phyloP scores from a whole-genome alignment of 495 filamentous ascomycete genomes.

The Aspergillus incahuasiensis region DNA sequence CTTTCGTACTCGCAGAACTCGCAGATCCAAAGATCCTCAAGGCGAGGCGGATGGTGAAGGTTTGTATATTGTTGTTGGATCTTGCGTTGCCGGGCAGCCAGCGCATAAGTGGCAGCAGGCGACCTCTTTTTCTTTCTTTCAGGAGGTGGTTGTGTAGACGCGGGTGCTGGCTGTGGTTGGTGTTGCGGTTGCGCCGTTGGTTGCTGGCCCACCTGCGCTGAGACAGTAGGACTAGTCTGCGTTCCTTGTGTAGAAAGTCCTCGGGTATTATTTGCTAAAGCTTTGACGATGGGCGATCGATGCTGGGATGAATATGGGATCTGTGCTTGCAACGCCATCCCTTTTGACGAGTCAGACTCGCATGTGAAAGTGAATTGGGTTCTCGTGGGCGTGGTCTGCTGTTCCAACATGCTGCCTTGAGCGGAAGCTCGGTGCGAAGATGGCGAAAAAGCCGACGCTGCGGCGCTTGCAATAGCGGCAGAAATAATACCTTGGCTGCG shows the following conservation, averaged over 20 bases:
- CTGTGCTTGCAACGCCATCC: constrained; percentile 50
- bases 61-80: constrained; percentile 69
- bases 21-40: constrained; percentile 88
- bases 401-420: constrained; percentile 72
- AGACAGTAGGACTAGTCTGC: constrained; percentile 56
- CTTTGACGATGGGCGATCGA: constrained; percentile 32
- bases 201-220: constrained; percentile 30
- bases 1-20: constrained; percentile 87
- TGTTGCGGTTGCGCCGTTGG: constrained; percentile 19
- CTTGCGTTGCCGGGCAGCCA: constrained; percentile 63
- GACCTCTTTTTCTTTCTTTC: constrained; percentile 54
- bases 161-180: constrained; percentile 33
- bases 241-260: constrained; percentile 55
- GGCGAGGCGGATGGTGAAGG: constrained; percentile 65
- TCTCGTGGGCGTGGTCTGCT: constrained; percentile 61
- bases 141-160: constrained; percentile 30
- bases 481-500: constrained; percentile 76
- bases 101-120: constrained; percentile 53
- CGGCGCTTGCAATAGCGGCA: constrained; percentile 83
- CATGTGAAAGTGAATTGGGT: constrained; percentile 92
- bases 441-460: constrained; percentile 62
- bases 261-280: constrained; percentile 27
- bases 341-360: constrained; percentile 66
- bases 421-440: constrained; percentile 58
- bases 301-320: constrained; percentile 29